Evolutionary conservation across 345 rosid genomes (phyloP), one percentile per base, ranked within the genome.

Genomic region (Euphorbia lathyris): DNA sequence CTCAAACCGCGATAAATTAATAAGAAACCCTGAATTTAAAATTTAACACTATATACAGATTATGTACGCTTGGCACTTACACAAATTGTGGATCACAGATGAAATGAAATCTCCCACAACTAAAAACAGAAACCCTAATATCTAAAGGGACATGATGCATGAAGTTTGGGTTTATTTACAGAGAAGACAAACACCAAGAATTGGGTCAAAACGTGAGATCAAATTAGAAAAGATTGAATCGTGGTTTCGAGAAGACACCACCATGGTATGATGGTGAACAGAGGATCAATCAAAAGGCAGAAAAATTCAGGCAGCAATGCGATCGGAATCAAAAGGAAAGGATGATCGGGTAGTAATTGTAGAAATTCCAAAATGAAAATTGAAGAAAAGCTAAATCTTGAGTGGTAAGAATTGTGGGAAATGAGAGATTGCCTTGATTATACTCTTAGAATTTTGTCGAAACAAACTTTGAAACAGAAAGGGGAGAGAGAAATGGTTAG

Each of bases 161-260:
- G 45, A 43, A 58, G 65, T 8, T 6, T 43, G 29, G 16, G 55
- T 12, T 57, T 72, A 3, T 72, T 56, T 20, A 5, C 56, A 11
- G 57, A 5, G 25, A 57, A 20, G 2, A 26, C 47, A 48, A 7
- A 59, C 13, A 20, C 3, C 1, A 32, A 55, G 45, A 48, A 25
- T 12, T 17, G 42, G 23, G 20, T 2, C 2, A 16, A 47, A 42
- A 73, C 30, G 38, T 11, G n/a, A 50, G 25, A 52, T 43, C 30
- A 56, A 17, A 1, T 29, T 29, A 14, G 48, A 53, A 52, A 51
- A 9, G 5, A 43, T 53, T 26, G 63, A 22, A 58, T 9, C 17
- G 61, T 42, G 74, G 48, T 65, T 76, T 40, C 67, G 8, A 59
- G 32, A 16, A 26, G 75, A 65, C 59, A 71, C 55, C 59, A 66